Base-by-base conservation (phyloP, 495 filamentous ascomycete species). In the Pyrenopolyporus hunteri region DNA sequence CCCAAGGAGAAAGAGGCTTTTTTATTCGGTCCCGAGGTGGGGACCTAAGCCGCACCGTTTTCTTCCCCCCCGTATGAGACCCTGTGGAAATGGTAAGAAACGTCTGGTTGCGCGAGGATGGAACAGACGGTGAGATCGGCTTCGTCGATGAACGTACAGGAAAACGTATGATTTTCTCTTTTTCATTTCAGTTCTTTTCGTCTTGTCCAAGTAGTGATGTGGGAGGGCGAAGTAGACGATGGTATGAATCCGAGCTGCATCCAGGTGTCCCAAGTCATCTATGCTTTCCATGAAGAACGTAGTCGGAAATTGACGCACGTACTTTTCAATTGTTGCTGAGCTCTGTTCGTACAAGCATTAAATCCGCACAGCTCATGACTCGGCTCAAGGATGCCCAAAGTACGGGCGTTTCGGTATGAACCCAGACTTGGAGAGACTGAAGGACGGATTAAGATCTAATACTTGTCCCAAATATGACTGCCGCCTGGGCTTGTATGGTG, bases 291-390 rank as follows among this genome's bases (percentile, higher is more conserved):
- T 4, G 9, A 67, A 57, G 53, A 54, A 67, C 59, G 54, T 55
- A 65, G 50, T 59, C 54, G 58, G 63, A 67, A 49, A 19, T 62
- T 67, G 52, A 65, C 66, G 48, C 59, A 71, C 66, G 46, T 69
- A 69, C 66, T 71, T 64, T 67, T 48, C 40, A 69, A 43, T 48
- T 32, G 11, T 39, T 25, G 25, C 31, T 13, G 23, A 55, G 44
- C 51, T 26, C 6, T 17, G 32, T 19, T 26, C 22, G 39, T 13
- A n/a, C 13, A 20, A 26, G 11, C n/a, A 36, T 10, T 14, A 44
- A 19, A 19, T 32, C 6, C 13, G 19, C 10, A 26, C 16, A 20
- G 14, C 39, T 26, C 2, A 8, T 9, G 6, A 33, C 23, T 9
- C 40, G 6, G 11, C n/a, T 26, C 16, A 10, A 11, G 3, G 6